Percentiles rank a stretch among this genome's conserved stretches.
These are phyloP conservation scores for Fusarium pseudoanthophilum DNA, from an alignment of 2,329 filamentous ascomycete species.

Conservation along the genomic window DNA sequence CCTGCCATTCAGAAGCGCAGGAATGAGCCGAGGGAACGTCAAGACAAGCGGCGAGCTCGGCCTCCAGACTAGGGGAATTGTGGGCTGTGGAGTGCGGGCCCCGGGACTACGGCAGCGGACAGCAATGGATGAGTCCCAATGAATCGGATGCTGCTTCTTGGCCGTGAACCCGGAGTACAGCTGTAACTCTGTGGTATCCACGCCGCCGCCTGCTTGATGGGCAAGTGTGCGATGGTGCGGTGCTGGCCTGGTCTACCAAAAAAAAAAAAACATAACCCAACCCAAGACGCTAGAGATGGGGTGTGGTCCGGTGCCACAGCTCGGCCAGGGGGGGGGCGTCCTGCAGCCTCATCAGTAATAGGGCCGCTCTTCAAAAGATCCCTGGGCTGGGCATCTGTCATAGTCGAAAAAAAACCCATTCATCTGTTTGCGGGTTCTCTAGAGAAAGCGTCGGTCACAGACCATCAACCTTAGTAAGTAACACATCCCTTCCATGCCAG, in stretches of 20 bases:
- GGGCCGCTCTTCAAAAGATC: slow-evolving; percentile 39
- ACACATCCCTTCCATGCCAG: slow-evolving; percentile 13
- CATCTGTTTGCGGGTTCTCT: slow-evolving; percentile 21
- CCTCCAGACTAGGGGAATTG: slow-evolving; percentile 26
- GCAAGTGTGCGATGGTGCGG: slow-evolving; percentile 24
- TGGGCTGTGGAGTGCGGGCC: slow-evolving; percentile 38
- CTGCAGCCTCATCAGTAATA: slow-evolving; percentile 37
- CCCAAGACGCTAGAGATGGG: slow-evolving; percentile 36
- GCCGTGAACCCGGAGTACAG: slow-evolving; percentile 39
- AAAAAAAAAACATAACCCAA: slow-evolving; percentile 18
- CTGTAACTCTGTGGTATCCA: slow-evolving; percentile 13
- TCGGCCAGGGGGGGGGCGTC: slow-evolving; percentile 23
- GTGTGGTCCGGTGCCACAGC: slow-evolving; percentile 36
- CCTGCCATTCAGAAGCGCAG: slow-evolving; percentile 27
- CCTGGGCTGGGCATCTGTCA: slow-evolving; percentile 39
- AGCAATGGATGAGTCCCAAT: slow-evolving; percentile 35
- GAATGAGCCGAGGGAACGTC: slow-evolving; percentile 34
- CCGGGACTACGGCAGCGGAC: slow-evolving; percentile 41
- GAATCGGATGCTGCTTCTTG: slow-evolving; percentile 32
- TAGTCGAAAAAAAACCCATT: slow-evolving; percentile 10
- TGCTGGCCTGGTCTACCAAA: slow-evolving; percentile 17
- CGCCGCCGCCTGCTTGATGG: background rate
- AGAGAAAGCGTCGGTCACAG: slow-evolving; percentile 21
- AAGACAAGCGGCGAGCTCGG: slow-evolving; percentile 30
- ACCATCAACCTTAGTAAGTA: slow-evolving; percentile 19